These are phyloP conservation scores for Coffea canephora DNA, from an alignment of 257 asterid species.

Conservation along the genomic window DNA sequence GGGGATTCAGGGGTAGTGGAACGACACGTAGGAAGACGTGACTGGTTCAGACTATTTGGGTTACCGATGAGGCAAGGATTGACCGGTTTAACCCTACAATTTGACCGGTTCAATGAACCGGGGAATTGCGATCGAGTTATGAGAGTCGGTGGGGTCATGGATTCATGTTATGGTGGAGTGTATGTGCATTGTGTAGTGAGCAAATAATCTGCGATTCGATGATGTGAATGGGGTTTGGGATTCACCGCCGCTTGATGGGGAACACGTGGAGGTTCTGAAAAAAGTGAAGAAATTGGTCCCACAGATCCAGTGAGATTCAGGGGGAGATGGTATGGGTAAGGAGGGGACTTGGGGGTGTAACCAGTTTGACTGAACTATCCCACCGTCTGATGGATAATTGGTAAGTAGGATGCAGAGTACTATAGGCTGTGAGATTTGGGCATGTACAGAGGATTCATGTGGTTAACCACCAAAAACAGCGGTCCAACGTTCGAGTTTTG, in stretches of 20 bases:
- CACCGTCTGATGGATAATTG: not conserved
- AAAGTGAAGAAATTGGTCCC: constrained; percentile 23
- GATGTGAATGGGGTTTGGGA: constrained; percentile 10
- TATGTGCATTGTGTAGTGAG: not conserved
- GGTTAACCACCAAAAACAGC: not conserved
- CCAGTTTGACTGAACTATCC: not conserved
- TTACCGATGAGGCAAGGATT: constrained; percentile 33
- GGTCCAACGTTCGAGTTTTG: not conserved
- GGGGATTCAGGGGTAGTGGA: not conserved
- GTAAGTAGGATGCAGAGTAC: too few relatives aligned
- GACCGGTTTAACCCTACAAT: constrained; percentile 24
- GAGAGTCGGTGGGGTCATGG: constrained; percentile 26
- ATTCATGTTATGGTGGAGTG: not conserved
- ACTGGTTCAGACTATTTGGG: constrained; percentile 28
- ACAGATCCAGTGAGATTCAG: constrained; percentile 11
- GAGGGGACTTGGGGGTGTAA: not conserved
- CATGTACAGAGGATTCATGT: not conserved
- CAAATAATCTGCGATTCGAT: not conserved
- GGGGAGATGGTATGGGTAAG: constrained; percentile 10
- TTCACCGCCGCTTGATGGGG: constrained; percentile 40
- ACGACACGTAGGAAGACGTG: constrained; percentile 33
- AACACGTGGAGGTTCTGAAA: constrained; percentile 50
- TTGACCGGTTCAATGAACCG: constrained; percentile 40
- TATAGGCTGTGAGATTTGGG: not conserved
- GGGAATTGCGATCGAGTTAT: not conserved